Percentiles rank a stretch among this genome's conserved stretches.
phyloP scores from a whole-genome alignment of 202 grass and related monocot genomes.

The Schoenoplectus tabernaemontani region DNA sequence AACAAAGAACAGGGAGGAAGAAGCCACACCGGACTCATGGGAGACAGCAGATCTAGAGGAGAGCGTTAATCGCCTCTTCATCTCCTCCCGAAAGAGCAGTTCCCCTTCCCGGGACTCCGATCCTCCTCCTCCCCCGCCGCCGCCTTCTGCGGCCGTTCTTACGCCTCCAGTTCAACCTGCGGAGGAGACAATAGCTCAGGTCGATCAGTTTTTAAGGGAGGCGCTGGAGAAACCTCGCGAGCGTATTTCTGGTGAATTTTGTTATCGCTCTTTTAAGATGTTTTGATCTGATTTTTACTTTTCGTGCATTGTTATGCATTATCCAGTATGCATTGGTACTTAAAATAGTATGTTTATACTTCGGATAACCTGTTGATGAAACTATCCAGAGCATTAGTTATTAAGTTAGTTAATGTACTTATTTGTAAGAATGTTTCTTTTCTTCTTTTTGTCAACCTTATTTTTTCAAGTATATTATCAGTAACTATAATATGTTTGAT shows the following conservation, averaged over 20 bases:
- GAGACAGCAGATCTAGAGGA: slow-evolving; percentile 76
- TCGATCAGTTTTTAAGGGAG: slow-evolving; percentile 83
- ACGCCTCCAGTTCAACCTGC: not conserved
- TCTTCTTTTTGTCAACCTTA: not conserved
- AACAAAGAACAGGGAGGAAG: slow-evolving; percentile 9
- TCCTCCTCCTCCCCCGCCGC: slow-evolving; percentile 13
- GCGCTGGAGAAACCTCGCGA: slow-evolving; percentile 92
- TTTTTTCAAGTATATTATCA: not conserved
- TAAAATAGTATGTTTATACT: no score
- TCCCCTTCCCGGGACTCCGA: slow-evolving; percentile 44
- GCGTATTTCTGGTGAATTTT: slow-evolving; percentile 57
- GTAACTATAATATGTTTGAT: not conserved
- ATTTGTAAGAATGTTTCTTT: no score
- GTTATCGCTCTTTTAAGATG: no score
- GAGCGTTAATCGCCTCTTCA: slow-evolving; percentile 53
- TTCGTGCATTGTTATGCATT: no score
- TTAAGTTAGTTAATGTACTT: not conserved
- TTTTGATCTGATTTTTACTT: not conserved
- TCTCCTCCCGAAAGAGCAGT: slow-evolving; percentile 37
- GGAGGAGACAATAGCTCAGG: slow-evolving; percentile 36
- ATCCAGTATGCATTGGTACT: no score
- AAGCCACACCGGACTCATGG: slow-evolving; percentile 62
- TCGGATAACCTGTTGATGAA: no score
- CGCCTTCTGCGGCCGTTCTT: not conserved
- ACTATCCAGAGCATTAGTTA: not conserved